Evolutionary conservation across 2,329 filamentous ascomycete species (phyloP).

Genomic region (Calonectria ilicicola): DNA sequence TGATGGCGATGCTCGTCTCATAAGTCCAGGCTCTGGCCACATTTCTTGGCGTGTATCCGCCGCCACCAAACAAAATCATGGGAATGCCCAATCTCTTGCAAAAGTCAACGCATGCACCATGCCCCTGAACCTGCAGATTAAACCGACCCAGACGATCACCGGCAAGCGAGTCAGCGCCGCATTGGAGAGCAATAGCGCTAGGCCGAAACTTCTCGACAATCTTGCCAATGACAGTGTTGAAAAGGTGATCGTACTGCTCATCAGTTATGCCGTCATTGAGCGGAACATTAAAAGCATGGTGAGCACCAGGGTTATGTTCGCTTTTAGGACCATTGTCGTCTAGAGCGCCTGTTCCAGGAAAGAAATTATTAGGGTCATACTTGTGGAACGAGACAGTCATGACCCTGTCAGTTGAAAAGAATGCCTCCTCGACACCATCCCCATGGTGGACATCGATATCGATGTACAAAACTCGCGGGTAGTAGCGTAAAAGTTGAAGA

Average conservation of each 20-base stretch:
- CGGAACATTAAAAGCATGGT: constrained; percentile 91
- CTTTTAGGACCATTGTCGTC: constrained; percentile 87
- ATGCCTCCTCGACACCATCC: constrained; percentile 91
- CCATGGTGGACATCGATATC: constrained; percentile 95
- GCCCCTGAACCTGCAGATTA: constrained; percentile 95
- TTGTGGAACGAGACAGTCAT: constrained; percentile 98
- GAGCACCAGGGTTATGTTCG: constrained; percentile 86
- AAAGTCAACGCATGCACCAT: constrained; percentile 90
- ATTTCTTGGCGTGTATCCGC: constrained; percentile 96
- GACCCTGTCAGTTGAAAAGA: constrained; percentile 89
- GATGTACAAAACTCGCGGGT: constrained; percentile 91
- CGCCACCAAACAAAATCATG: constrained; percentile 91
- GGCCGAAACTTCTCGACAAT: constrained; percentile 89
- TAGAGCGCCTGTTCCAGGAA: constrained; percentile 89
- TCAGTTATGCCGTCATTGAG: constrained; percentile 93
- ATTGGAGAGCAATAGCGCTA: constrained; percentile 91
- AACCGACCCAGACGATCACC: constrained; percentile 95
- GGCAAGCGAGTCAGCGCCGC: constrained; percentile 93
- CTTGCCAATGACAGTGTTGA: constrained; percentile 82
- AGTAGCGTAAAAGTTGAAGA: constrained; percentile 84
- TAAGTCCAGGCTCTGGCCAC: constrained; percentile 97
- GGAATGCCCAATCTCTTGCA: constrained; percentile 86
- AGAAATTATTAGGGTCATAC: constrained; percentile 86
- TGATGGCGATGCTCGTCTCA: constrained; percentile 91
- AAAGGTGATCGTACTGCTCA: constrained; percentile 87